These are phyloP conservation scores for Penicillium sumatraense DNA, from an alignment of 2,329 filamentous ascomycete genomes.

Conservation along the genomic window DNA sequence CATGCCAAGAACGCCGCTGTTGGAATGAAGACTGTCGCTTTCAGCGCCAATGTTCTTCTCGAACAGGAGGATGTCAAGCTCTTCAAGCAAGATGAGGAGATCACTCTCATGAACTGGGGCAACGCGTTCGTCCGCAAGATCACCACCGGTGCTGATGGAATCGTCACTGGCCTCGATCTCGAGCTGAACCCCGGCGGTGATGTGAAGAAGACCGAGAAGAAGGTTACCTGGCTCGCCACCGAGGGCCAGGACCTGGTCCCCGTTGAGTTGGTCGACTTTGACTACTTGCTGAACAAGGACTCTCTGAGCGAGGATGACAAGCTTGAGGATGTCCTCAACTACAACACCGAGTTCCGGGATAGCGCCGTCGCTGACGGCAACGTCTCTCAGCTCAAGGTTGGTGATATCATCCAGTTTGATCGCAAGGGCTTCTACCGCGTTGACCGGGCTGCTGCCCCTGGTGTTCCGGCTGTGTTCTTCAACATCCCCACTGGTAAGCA, in stretches of 20 bases:
- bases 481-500: slow-evolving; percentile 70
- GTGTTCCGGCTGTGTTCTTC: slow-evolving; percentile 67
- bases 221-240: slow-evolving; percentile 88
- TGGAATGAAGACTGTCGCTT: slow-evolving; percentile 83
- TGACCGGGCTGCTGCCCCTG: slow-evolving; percentile 66
- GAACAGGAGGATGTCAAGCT: slow-evolving; percentile 85
- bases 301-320: slow-evolving; percentile 87
- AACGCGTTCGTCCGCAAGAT: slow-evolving; percentile 57
- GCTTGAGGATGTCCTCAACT: slow-evolving; percentile 81
- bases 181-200: slow-evolving; percentile 92
- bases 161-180: slow-evolving; percentile 73
- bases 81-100: slow-evolving; percentile 84
- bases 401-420: slow-evolving; percentile 95
- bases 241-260: slow-evolving; percentile 76
- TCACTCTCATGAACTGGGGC: slow-evolving; percentile 97
- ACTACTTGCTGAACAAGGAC: slow-evolving; percentile 94
- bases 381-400: slow-evolving; percentile 75
- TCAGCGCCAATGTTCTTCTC: slow-evolving; percentile 74
- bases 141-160: slow-evolving; percentile 53
- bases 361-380: slow-evolving; percentile 81
- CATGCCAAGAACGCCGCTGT: slow-evolving; percentile 88
- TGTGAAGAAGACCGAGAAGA: slow-evolving; percentile 94
- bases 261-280: slow-evolving; percentile 90
- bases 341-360: slow-evolving; percentile 73
- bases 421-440: slow-evolving; percentile 90